A percentile compares a stretch with the other conserved stretches of the same genome.
phyloP scores from a whole-genome alignment of 129 eudicot species.

The Sambucus nigra region DNA sequence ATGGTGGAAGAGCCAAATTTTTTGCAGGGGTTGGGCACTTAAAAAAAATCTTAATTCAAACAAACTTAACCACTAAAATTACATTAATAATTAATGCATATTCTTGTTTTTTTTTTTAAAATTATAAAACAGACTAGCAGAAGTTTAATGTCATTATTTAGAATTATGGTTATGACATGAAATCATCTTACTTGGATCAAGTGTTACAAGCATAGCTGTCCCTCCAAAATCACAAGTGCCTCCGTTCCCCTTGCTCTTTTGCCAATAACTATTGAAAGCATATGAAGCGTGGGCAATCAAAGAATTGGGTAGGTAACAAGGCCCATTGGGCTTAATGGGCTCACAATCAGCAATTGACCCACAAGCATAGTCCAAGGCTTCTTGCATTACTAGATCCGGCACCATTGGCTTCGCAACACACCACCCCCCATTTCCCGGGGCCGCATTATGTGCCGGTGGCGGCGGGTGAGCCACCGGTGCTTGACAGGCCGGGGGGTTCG shows the following conservation, averaged over 20 bases:
- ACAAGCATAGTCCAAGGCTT: constrained; percentile 63
- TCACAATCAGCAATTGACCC: constrained; percentile 88
- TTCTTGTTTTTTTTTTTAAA: too few relatives aligned
- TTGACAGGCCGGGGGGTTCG: constrained; percentile 56
- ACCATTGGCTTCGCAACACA: constrained; percentile 57
- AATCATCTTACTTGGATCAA: constrained; percentile 72
- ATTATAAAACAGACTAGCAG: too few relatives aligned
- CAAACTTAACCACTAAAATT: too few relatives aligned
- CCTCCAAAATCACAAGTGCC: constrained; percentile 90
- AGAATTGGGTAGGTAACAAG: constrained; percentile 68
- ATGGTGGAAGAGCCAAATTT: too few relatives aligned
- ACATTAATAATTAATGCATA: too few relatives aligned
- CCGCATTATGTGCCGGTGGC: constrained; percentile 29
- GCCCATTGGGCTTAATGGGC: constrained; percentile 62
- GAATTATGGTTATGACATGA: not conserved
- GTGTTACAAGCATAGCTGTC: constrained; percentile 75
- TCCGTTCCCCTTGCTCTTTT: constrained; percentile 72
- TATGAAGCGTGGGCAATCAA: constrained; percentile 87
- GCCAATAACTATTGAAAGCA: constrained; percentile 93
- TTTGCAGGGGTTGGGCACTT: too few relatives aligned
- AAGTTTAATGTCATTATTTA: too few relatives aligned
- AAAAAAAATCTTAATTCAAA: too few relatives aligned
- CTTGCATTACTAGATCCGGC: constrained; percentile 50
- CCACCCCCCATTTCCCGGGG: constrained; percentile 30
- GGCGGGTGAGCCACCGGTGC: constrained; percentile 79